Percentiles rank a stretch among this genome's conserved stretches.
phyloP scores from a whole-genome alignment of 179 eudicot species.

The Silene noctiflora region DNA sequence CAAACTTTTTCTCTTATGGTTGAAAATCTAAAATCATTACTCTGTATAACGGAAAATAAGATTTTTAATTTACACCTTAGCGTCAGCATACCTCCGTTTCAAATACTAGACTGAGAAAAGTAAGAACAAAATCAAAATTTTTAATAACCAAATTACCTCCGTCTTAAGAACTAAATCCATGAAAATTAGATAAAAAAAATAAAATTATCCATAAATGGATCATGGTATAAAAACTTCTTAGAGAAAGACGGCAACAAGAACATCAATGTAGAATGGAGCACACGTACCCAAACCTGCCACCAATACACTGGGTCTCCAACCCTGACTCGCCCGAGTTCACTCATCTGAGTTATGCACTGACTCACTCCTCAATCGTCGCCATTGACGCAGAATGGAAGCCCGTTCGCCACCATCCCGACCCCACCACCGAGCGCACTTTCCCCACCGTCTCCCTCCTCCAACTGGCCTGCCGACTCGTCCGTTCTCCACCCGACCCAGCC shows the following conservation, averaged over 20 bases:
- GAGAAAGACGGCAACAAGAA: no score
- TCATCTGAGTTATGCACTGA: slow-evolving; percentile 42
- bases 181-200: no score
- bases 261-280: slow-evolving; percentile 6
- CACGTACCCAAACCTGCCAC: slow-evolving; percentile 20
- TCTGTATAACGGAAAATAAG: no score
- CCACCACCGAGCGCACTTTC: slow-evolving; percentile 28
- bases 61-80: no score
- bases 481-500: slow-evolving; percentile 8
- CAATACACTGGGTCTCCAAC: slow-evolving; percentile 48
- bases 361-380: slow-evolving; percentile 67
- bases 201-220: background rate
- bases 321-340: slow-evolving; percentile 71
- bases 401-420: slow-evolving; percentile 3
- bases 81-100: no score
- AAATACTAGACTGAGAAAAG: no score
- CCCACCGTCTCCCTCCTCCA: slow-evolving; percentile 85
- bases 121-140: no score
- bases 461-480: slow-evolving; percentile 65
- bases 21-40: no score
- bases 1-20: no score
- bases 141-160: no score
- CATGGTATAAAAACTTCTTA: background rate
- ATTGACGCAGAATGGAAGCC: slow-evolving; percentile 99
- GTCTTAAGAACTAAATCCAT: no score